A percentile compares a stretch with the other conserved stretches of the same genome.
Conservation (phyloP, 306 rosid genomes). For the Mimosa bimucronata region DNA sequence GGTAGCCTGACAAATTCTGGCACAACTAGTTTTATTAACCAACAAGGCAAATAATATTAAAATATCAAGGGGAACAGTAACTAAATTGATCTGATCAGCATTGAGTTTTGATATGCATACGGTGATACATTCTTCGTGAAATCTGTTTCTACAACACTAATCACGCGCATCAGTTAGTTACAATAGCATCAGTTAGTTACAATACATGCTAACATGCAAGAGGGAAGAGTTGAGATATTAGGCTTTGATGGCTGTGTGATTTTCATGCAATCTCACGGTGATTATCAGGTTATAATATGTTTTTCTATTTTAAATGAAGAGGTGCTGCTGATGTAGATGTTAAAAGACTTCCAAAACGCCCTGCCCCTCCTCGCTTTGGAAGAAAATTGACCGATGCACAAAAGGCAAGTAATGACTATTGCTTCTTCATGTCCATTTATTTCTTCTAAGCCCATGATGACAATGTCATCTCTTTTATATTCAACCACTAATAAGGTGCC, state of each 20-base stretch:
- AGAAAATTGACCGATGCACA: conserved; percentile 81
- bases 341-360: conserved; percentile 82
- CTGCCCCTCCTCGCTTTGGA: conserved; percentile 94
- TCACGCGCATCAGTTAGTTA: conserved; percentile 1
- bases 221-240: background rate
- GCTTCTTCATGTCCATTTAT: conserved; percentile 26
- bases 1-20: background rate
- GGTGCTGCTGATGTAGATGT: conserved; percentile 90
- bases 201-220: background rate
- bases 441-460: conserved; percentile 13
- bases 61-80: background rate
- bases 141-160: background rate
- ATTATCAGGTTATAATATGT: conserved; percentile 18
- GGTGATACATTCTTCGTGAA: background rate
- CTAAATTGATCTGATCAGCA: background rate
- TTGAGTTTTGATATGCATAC: conserved; percentile 11
- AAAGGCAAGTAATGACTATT: conserved; percentile 56
- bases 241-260: background rate
- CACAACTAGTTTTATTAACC: background rate
- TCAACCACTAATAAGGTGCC: conserved; percentile 32
- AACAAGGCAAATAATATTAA: background rate
- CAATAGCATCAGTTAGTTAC: background rate
- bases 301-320: conserved; percentile 46
- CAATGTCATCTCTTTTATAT: background rate
- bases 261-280: background rate